Base-by-base conservation (phyloP, 2,329 filamentous ascomycete genomes). In the Bretziella fagacearum region DNA sequence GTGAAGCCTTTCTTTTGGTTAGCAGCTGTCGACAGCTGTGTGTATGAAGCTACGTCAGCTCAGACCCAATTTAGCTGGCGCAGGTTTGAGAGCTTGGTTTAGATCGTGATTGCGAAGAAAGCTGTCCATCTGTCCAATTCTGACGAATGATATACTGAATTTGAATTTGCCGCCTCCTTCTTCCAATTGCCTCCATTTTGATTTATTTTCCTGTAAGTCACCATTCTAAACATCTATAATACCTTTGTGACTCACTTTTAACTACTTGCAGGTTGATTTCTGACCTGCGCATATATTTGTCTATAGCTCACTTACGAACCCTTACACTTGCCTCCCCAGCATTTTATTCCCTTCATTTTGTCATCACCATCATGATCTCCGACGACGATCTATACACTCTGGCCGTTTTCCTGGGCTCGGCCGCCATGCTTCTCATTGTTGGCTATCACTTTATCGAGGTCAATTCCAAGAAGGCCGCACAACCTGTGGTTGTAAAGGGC, bases 391-490 rank as follows among this genome's bases (percentile, higher is more conserved):
- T 98, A 57, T 95, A 96, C 72, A 74, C 74, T 53, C 76, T 98
- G 25, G 87, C 91, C 62, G 79, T 96, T 62, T 89, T 95, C 62
- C 82, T 98, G 51, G 91, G 91, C 66, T 82, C 79, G 47, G 74
- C 79, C 33, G 78, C 89, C 53, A 89, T 96, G 84, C 69, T 95
- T 37, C 73, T 98, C 52, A 95, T 96, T 54, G 78, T 98, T 25
- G 65, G 93, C 23, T 96, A 98, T 65, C 86, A 96, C 64, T 96
- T 93, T 66, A 78, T 98, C 57, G 89, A 96, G 62, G 75, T 94
- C 67, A 96, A 98, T 60, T 76, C 84, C n/a, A 47, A 47, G 27
- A 47, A 40, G 29, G 22, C 22, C 7, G 25, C 32, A 8, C 32
- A 50, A 27, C 30, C 48, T n/a, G 29, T 46, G 10, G 41, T 47